Evolutionary conservation across 768 basidiomycete species (phyloP).

Genomic region (Auriscalpium vulgare): DNA sequence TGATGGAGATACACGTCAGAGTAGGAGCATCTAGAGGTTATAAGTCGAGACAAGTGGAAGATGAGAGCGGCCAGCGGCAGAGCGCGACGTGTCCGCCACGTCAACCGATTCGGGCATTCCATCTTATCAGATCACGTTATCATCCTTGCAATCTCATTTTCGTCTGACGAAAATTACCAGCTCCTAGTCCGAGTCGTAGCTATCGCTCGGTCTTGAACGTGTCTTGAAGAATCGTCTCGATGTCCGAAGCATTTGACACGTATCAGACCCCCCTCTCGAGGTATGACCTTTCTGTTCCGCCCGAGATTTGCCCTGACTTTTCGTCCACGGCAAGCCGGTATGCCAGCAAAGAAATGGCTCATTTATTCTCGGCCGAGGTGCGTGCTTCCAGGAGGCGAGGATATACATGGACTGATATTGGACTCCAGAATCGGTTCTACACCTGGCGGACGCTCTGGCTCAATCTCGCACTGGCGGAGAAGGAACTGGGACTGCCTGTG

Average conservation of each 20-base stretch:
- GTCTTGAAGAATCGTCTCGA: not conserved
- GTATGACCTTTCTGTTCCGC: conserved; percentile 26
- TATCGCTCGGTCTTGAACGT: not conserved
- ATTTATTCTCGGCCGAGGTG: conserved; percentile 92
- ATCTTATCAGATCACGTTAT: not conserved
- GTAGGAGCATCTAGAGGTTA: conserved; percentile 2
- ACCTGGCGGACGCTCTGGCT: conserved; percentile 97
- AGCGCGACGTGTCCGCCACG: conserved; percentile 11
- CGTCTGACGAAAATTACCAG: not conserved
- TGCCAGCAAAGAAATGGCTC: conserved; percentile 98
- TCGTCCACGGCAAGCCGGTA: conserved; percentile 62
- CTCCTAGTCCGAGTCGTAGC: too few species aligned
- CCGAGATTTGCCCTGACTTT: too few species aligned
- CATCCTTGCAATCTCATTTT: not conserved
- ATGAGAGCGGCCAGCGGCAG: not conserved
- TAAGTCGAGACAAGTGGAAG: not conserved
- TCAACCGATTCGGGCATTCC: conserved; percentile 4
- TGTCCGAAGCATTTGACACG: conserved; percentile 59
- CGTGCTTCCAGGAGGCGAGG: conserved; percentile 21
- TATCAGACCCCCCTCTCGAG: conserved; percentile 81
- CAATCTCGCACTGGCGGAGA: conserved; percentile 92
- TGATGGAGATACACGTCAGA: conserved; percentile 4
- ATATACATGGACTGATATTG: not conserved
- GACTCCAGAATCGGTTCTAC: conserved; percentile 75
- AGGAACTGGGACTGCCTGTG: conserved; percentile 88